Evolutionary conservation across 352 stramenopile species (phyloP).

Genomic region (Phytophthora quininea): DNA sequence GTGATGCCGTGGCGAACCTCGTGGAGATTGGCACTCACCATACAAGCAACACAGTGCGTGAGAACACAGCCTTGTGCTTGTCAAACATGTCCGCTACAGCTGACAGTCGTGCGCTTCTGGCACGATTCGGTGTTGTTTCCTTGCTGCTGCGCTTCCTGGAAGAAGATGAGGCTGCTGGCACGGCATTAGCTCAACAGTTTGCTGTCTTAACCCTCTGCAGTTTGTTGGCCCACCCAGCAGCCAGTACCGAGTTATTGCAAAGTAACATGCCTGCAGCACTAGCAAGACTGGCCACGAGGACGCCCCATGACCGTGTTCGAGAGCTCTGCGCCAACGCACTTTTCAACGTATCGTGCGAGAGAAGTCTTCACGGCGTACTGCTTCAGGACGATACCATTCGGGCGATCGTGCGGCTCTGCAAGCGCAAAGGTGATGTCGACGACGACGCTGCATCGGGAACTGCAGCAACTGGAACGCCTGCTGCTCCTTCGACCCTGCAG

Average conservation of each 20-base stretch:
- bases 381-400: slow-evolving; percentile 79
- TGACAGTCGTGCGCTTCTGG: slow-evolving; percentile 64
- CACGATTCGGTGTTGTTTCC: slow-evolving; percentile 68
- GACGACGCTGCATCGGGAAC: slow-evolving; percentile 41
- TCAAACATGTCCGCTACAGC: slow-evolving; percentile 73
- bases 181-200: slow-evolving; percentile 63
- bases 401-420: slow-evolving; percentile 70
- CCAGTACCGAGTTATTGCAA: slow-evolving; percentile 70
- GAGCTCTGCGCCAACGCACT: slow-evolving; percentile 79
- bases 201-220: slow-evolving; percentile 75
- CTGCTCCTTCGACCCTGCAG: slow-evolving; percentile 22
- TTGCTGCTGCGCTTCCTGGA: slow-evolving; percentile 75
- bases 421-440: slow-evolving; percentile 61
- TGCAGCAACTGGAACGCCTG: slow-evolving; percentile 23
- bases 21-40: slow-evolving; percentile 58
- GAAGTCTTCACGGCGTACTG: slow-evolving; percentile 64
- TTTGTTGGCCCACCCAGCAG: slow-evolving; percentile 59
- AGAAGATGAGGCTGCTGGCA: slow-evolving; percentile 38
- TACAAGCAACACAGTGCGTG: slow-evolving; percentile 56
- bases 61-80: slow-evolving; percentile 77
- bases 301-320: slow-evolving; percentile 57
- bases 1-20: slow-evolving; percentile 67
- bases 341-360: slow-evolving; percentile 84
- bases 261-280: slow-evolving; percentile 69
- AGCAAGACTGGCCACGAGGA: slow-evolving; percentile 43